These are phyloP conservation scores for Trametes coccinea DNA, from an alignment of 768 basidiomycete genomes.

Conservation along the genomic window DNA sequence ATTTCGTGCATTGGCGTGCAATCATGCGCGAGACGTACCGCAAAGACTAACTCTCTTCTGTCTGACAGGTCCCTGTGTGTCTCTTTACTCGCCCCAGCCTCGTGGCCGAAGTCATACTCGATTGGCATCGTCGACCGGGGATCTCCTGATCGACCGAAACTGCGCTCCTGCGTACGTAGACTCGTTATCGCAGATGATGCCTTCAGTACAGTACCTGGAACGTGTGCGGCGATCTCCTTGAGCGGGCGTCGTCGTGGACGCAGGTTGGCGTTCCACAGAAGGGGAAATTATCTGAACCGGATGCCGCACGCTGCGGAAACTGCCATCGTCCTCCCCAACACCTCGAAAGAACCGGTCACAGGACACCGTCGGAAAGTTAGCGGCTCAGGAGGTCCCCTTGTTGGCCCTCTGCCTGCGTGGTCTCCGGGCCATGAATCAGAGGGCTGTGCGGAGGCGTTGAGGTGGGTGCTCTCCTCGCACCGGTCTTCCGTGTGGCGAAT, in stretches of 20 bases:
- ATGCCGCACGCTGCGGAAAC: background rate
- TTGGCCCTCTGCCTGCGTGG: background rate
- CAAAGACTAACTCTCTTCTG: too few relatives aligned
- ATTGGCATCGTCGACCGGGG: background rate
- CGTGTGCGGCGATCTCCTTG: constrained; percentile 11
- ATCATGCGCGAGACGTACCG: too few relatives aligned
- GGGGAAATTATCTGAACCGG: background rate
- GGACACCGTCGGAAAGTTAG: background rate
- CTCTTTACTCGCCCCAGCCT: too few relatives aligned
- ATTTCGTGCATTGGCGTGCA: too few relatives aligned
- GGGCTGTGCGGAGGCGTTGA: constrained; percentile 4
- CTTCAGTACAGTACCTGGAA: background rate
- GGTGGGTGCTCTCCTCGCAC: background rate
- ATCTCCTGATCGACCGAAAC: constrained; percentile 7
- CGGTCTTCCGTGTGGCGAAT: constrained; percentile 2
- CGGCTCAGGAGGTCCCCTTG: background rate
- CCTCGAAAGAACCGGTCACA: background rate
- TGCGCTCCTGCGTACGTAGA: background rate
- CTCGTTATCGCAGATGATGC: background rate
- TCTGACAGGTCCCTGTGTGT: too few relatives aligned
- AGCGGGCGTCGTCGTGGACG: background rate
- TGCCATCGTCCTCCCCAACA: too few relatives aligned
- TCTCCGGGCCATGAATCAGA: background rate
- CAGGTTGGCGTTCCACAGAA: background rate
- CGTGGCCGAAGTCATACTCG: too few relatives aligned